Evolutionary conservation across 139 green algal genomes (phyloP), one percentile per base, ranked within the genome.

Genomic region (Chlorella sp.): DNA sequence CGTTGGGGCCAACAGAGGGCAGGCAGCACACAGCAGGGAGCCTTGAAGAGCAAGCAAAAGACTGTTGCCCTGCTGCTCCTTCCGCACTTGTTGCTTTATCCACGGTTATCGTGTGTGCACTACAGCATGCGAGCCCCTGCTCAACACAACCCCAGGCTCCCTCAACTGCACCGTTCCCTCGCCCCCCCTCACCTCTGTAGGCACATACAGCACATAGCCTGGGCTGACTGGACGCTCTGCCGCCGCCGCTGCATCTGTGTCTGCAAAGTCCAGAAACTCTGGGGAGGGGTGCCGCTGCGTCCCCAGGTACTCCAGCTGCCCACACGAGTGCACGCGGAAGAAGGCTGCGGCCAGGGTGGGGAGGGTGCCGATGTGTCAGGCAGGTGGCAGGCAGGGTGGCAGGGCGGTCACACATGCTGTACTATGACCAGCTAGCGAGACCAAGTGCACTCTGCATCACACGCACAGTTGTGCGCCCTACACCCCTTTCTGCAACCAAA

Each of bases 271-370:
- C n/a, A 81, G 75, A 16, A 30, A 39, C 14, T 39, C 36, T 11
- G 75, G 75, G n/a, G 75, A 81, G 75, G 75, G 75, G 75, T 81
- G 75, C 18, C 30, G 30, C 3, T 34, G 18, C 15, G 75, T 81
- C 5, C 75, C 75, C 34, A 81, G 75, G 36, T 81, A 81, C 34
- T 81, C 75, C 15, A 81, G 75, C 75, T 81, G 75, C 75, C 75
- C 75, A 16, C 34, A 32, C n/a, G 75, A 81, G 75, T 53, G 75
- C 75, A 81, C 34, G 15, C 75, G 75, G 75, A 81, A 81, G 75
- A 81, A 81, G 75, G 75, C 75, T 81, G 75, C 75, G 53, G 75
- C 34, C 64, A 71, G 64, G 21, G 22, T 71, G 64, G 21, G 64
- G 21, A 30, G 11, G 64, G 16, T 71, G 64, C 5, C 64, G 64